Evolutionary conservation across 352 stramenopile species (phyloP).

Genomic region (Globisporangium paroecandrum): DNA sequence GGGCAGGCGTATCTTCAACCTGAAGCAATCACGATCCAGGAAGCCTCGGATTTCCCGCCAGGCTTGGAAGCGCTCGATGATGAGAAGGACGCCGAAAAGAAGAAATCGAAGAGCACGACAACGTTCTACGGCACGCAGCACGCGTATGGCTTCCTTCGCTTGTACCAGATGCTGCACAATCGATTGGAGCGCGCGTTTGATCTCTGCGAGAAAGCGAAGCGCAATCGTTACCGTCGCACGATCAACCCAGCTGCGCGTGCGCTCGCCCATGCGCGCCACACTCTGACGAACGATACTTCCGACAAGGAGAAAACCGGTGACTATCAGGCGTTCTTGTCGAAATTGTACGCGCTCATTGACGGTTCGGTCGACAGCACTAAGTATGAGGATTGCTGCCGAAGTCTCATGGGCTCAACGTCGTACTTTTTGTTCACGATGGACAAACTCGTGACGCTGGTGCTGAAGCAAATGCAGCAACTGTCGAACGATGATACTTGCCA

Average conservation of each 20-base stretch:
- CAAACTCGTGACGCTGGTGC: slow-evolving; percentile 78
- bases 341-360: slow-evolving; percentile 85
- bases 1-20: slow-evolving; percentile 74
- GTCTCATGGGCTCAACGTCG: slow-evolving; percentile 85
- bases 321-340: slow-evolving; percentile 85
- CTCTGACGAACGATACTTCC: slow-evolving; percentile 36
- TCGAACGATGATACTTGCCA: slow-evolving; percentile 77
- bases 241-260: slow-evolving; percentile 83
- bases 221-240: slow-evolving; percentile 80
- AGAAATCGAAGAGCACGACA: slow-evolving; percentile 38
- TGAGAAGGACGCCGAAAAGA: slow-evolving; percentile 41
- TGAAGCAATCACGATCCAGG: slow-evolving; percentile 69
- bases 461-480: slow-evolving; percentile 89
- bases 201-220: slow-evolving; percentile 84
- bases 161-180: slow-evolving; percentile 88
- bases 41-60: slow-evolving; percentile 69
- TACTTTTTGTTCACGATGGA: slow-evolving; percentile 93
- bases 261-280: slow-evolving; percentile 68
- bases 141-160: slow-evolving; percentile 84
- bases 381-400: slow-evolving; percentile 88
- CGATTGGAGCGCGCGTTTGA: slow-evolving; percentile 78
- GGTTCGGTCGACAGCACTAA: slow-evolving; percentile 83
- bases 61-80: slow-evolving; percentile 65
- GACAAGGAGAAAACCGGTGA: slow-evolving; percentile 77
- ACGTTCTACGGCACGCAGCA: slow-evolving; percentile 82